Conservation (phyloP, 441 rosid genomes). For the Gossypium trilobum region DNA sequence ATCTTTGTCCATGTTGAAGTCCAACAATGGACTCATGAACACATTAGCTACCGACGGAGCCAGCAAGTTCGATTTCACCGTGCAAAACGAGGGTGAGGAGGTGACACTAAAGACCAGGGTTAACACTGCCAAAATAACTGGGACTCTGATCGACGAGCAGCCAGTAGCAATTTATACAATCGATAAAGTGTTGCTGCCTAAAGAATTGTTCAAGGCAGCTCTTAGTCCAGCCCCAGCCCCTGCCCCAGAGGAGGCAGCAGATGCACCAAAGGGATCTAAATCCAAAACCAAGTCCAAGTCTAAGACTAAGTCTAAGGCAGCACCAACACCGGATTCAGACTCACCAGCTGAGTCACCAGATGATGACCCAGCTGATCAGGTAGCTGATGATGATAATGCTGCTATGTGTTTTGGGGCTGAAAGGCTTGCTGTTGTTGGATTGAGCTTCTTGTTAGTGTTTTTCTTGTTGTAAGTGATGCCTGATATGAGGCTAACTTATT, state of each 20-base stretch:
- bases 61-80: constrained; percentile 63
- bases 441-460: constrained; percentile 44
- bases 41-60: constrained; percentile 84
- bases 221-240: constrained; percentile 37
- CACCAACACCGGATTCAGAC: constrained; percentile 34
- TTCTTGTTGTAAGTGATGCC: constrained; percentile 33
- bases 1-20: constrained; percentile 62
- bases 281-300: constrained; percentile 9
- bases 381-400: constrained; percentile 40
- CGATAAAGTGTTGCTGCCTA: constrained; percentile 67
- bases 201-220: constrained; percentile 49
- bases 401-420: constrained; percentile 34
- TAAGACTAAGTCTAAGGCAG: constrained; percentile 16
- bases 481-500: constrained; percentile 14
- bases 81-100: constrained; percentile 70
- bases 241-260: constrained; percentile 34
- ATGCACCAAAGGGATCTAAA: constrained; percentile 46
- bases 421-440: constrained; percentile 26
- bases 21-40: constrained; percentile 84
- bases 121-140: constrained; percentile 52
- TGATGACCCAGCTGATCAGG: constrained; percentile 37
- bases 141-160: constrained; percentile 67
- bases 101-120: constrained; percentile 66
- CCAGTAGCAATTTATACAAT: constrained; percentile 69
- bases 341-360: constrained; percentile 67